These are phyloP conservation scores for Beauveria medogensis DNA, from an alignment of 2,329 filamentous ascomycete genomes.

Conservation along the genomic window DNA sequence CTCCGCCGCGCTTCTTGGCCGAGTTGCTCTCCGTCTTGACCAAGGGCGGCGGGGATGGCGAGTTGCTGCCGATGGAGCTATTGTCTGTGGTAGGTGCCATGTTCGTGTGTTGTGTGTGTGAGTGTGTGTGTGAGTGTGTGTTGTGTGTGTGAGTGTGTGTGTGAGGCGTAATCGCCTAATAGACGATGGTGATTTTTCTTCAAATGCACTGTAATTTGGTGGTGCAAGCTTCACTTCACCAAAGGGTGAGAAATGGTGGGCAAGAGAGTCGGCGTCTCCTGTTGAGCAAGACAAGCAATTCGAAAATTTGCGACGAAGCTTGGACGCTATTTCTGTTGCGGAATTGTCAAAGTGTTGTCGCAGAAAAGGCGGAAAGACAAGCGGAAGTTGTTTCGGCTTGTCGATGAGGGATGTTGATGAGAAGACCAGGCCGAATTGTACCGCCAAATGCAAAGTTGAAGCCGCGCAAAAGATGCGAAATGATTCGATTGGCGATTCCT, in stretches of 20 bases:
- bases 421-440: not conserved
- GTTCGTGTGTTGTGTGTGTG: not conserved
- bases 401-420: not conserved
- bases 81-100: conserved; percentile 11
- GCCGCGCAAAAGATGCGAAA: not conserved
- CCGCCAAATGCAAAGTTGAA: not conserved
- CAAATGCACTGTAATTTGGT: not conserved
- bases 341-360: too few species aligned
- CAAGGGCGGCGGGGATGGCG: conserved; percentile 21
- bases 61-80: conserved; percentile 20
- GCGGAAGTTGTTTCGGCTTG: not conserved
- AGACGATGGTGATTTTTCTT: not conserved
- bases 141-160: too few species aligned
- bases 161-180: not conserved
- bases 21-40: conserved; percentile 18
- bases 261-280: not conserved
- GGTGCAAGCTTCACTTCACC: not conserved
- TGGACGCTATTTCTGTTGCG: too few species aligned
- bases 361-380: not conserved
- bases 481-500: not conserved
- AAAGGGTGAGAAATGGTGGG: not conserved
- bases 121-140: too few species aligned
- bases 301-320: not conserved
- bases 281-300: not conserved
- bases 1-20: conserved; percentile 24